Conservation (phyloP, 805 yeast genomes). For the Phaffomyces antillensis region DNA sequence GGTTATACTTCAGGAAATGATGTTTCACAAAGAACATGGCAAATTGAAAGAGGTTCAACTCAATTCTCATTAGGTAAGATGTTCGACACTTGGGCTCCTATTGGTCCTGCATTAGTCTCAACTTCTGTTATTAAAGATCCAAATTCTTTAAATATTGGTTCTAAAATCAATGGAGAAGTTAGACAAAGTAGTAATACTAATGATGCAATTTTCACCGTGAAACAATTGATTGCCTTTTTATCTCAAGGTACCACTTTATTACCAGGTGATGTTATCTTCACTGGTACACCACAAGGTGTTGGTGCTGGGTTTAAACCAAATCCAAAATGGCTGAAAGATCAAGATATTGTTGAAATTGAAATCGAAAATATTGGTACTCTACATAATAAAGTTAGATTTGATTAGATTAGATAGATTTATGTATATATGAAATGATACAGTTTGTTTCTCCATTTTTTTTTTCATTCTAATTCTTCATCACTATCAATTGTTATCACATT, state of each 20-base stretch:
- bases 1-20: constrained; percentile 51
- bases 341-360: constrained; percentile 35
- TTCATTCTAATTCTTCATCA: neutral
- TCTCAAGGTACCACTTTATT: constrained; percentile 43
- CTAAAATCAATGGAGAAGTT: constrained; percentile 39
- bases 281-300: constrained; percentile 52
- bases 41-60: constrained; percentile 41
- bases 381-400: constrained; percentile 31
- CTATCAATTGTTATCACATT: neutral
- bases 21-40: constrained; percentile 49
- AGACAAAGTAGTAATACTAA: constrained; percentile 38
- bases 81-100: constrained; percentile 49
- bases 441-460: neutral
- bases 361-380: constrained; percentile 37
- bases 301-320: constrained; percentile 37
- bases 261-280: constrained; percentile 47
- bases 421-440: neutral
- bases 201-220: constrained; percentile 43
- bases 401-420: neutral
- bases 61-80: constrained; percentile 47
- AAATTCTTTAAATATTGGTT: constrained; percentile 28
- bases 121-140: constrained; percentile 21
- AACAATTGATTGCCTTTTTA: constrained; percentile 36
- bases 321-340: constrained; percentile 34
- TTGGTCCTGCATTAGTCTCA: constrained; percentile 47